Conservation (phyloP, 2,329 filamentous ascomycete species). For the Colletotrichum caudatum region DNA sequence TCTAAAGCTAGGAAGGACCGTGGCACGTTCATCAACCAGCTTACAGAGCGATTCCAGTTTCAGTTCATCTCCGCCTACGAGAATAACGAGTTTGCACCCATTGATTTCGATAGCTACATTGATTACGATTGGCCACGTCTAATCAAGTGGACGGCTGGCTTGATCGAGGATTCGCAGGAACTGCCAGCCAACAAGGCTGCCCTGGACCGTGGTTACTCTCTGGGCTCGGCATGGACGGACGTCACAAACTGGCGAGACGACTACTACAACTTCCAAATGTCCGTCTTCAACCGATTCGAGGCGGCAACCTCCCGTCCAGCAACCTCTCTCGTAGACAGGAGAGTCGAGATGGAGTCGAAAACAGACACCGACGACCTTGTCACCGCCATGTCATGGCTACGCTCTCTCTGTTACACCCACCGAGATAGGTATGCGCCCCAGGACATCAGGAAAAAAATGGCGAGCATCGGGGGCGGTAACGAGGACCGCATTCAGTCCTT, state of each 20-base stretch:
- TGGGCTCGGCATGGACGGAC: slow-evolving; percentile 52
- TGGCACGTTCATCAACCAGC: slow-evolving; percentile 64
- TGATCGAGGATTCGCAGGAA: slow-evolving; percentile 53
- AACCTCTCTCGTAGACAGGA: slow-evolving; percentile 49
- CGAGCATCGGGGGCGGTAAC: slow-evolving; percentile 59
- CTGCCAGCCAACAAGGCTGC: slow-evolving; percentile 61
- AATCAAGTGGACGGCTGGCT: slow-evolving; percentile 70
- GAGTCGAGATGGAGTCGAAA: slow-evolving; percentile 3
- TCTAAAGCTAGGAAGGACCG: slow-evolving; percentile 62
- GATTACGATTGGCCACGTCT: slow-evolving; percentile 77
- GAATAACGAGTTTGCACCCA: slow-evolving; percentile 66
- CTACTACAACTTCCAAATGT: slow-evolving; percentile 66
- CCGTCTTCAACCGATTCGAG: slow-evolving; percentile 69
- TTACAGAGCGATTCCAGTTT: slow-evolving; percentile 74
- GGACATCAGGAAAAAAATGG: slow-evolving; percentile 63
- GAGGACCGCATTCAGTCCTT: slow-evolving; percentile 53
- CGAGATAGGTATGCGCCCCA: slow-evolving; percentile 61
- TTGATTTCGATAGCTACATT: slow-evolving; percentile 73
- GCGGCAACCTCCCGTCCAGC: slow-evolving; percentile 63
- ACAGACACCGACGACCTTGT: slow-evolving; percentile 48
- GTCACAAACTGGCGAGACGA: slow-evolving; percentile 65
- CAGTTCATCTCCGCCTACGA: slow-evolving; percentile 76
- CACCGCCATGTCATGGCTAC: slow-evolving; percentile 69
- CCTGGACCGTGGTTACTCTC: slow-evolving; percentile 58
- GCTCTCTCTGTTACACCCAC: slow-evolving; percentile 68